Evolutionary conservation across 306 rosid species (phyloP).

Genomic region (Glycine latifolia): DNA sequence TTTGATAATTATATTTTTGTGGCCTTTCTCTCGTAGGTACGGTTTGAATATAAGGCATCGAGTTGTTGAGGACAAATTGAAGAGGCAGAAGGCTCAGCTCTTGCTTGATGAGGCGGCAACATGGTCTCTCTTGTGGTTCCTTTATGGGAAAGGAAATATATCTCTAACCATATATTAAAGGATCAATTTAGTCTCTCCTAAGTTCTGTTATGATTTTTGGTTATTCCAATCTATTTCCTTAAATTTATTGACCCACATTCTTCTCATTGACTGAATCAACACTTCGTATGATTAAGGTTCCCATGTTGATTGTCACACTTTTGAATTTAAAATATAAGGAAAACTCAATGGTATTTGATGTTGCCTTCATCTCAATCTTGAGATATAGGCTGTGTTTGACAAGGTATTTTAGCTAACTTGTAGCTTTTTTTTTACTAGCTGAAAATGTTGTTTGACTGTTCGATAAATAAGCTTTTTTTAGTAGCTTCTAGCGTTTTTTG

Average conservation of each 20-base stretch:
- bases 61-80: conserved; percentile 87
- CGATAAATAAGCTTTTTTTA: no score
- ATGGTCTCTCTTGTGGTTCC: conserved; percentile 97
- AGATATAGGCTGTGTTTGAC: not conserved
- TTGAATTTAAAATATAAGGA: conserved; percentile 21
- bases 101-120: conserved; percentile 97
- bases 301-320: not conserved
- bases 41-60: conserved; percentile 76
- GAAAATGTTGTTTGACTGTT: no score
- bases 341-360: conserved; percentile 24
- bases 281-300: conserved; percentile 12
- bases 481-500: no score
- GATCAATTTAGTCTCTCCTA: conserved; percentile 32
- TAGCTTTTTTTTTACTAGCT: no score
- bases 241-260: conserved; percentile 10
- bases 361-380: conserved; percentile 16
- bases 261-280: conserved; percentile 25
- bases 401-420: no score
- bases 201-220: conserved; percentile 28
- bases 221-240: conserved; percentile 36
- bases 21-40: conserved; percentile 58
- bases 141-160: conserved; percentile 88
- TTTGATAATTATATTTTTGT: conserved; percentile 33
- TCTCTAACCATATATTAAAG: conserved; percentile 44
- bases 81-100: conserved; percentile 95